phyloP scores from a whole-genome alignment of 2,329 filamentous ascomycete species.

The Aspergillus sp. region DNA sequence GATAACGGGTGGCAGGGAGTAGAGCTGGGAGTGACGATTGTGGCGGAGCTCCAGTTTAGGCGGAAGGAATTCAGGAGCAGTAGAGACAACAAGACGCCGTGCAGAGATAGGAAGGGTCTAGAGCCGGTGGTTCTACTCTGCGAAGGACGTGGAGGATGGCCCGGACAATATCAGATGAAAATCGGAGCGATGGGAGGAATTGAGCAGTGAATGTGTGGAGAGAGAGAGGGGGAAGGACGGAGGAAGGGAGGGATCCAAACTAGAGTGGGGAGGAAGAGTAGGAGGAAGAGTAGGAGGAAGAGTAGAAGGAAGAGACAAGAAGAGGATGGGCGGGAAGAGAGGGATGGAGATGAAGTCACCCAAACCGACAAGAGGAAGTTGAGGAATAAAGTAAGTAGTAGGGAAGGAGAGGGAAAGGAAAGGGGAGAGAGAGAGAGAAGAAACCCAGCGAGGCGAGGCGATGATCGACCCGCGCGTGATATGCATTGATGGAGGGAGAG shows the following conservation, averaged over 20 bases:
- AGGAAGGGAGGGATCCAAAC: not conserved
- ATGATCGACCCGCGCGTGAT: conserved; percentile 4
- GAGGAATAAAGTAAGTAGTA: too few relatives aligned
- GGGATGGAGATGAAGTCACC: too few relatives aligned
- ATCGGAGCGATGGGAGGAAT: conserved; percentile 1
- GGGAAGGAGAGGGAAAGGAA: not conserved
- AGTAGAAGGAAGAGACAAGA: not conserved
- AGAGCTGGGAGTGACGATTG: conserved; percentile 1
- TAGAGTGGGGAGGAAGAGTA: not conserved
- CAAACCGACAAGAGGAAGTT: too few relatives aligned
- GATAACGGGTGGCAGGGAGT: conserved; percentile 6
- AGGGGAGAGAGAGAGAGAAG: not conserved
- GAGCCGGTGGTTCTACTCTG: not conserved
- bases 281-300: not conserved
- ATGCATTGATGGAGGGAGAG: not conserved
- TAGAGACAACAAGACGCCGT: not conserved
- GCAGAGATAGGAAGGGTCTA: not conserved
- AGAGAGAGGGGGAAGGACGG: not conserved
- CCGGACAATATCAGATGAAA: not conserved
- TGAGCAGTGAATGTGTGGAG: conserved; percentile 14
- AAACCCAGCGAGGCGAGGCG: not conserved
- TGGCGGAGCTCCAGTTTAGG: conserved; percentile 10
- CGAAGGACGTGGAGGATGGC: not conserved
- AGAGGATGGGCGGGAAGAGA: not conserved
- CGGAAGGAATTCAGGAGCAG: not conserved